phyloP scores from a whole-genome alignment of 306 rosid species.

The Lablab purpureus region DNA sequence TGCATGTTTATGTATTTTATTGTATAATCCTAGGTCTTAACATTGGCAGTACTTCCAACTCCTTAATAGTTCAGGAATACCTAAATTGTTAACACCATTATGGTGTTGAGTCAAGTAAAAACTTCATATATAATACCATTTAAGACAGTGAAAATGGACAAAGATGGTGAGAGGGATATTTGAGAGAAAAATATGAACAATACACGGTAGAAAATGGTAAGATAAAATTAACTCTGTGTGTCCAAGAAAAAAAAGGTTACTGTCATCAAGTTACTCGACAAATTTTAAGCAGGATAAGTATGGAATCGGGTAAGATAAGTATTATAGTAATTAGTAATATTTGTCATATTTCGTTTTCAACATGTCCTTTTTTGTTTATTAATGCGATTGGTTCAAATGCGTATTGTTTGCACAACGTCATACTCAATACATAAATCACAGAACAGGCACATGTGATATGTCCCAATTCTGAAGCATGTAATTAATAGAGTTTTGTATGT shows the following conservation, averaged over 20 bases:
- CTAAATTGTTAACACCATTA: neutral
- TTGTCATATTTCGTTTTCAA: neutral
- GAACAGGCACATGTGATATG: slow-evolving; percentile 30
- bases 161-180: no score
- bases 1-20: neutral
- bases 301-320: neutral
- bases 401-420: slow-evolving; percentile 2
- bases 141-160: neutral
- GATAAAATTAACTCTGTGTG: no score
- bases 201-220: no score
- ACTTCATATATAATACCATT: neutral
- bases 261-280: no score
- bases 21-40: neutral
- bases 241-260: no score
- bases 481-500: slow-evolving; percentile 17
- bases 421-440: slow-evolving; percentile 7
- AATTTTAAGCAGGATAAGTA: neutral
- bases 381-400: slow-evolving; percentile 25
- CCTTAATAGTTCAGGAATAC: neutral
- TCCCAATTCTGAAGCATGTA: neutral
- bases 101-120: neutral
- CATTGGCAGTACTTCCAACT: neutral
- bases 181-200: no score
- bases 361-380: neutral
- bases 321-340: neutral